phyloP scores from a whole-genome alignment of 2,329 filamentous ascomycete genomes.

The Fusarium metavorans region DNA sequence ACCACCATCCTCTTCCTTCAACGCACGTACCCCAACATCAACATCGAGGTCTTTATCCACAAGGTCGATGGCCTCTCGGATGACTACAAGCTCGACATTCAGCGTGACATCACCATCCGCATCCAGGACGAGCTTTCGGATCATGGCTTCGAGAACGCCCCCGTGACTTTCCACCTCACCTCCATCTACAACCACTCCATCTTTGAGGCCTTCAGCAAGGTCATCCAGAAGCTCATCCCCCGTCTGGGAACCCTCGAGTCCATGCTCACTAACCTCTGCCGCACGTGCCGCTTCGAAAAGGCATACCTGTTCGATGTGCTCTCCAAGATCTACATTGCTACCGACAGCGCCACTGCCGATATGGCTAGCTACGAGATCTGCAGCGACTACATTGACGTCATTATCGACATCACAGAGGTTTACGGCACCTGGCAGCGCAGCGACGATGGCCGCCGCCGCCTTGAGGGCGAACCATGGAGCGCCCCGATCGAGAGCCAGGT shows the following conservation, averaged over 20 bases:
- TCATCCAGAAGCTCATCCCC: conserved; percentile 97
- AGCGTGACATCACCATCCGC: conserved; percentile 94
- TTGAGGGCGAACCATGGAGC: conserved; percentile 72
- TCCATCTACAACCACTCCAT: conserved; percentile 99
- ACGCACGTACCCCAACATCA: conserved; percentile 90
- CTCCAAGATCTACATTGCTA: conserved; percentile 98
- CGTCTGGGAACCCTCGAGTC: conserved; percentile 93
- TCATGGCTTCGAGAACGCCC: conserved; percentile 91
- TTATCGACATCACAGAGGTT: conserved; percentile 95
- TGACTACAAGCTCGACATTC: conserved; percentile 95
- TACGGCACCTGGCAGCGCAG: conserved; percentile 81
- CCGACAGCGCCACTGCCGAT: conserved; percentile 91
- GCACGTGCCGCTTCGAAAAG: conserved; percentile 95
- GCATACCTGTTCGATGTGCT: conserved; percentile 98
- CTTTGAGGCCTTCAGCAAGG: conserved; percentile 98
- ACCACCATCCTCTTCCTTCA: conserved; percentile 90
- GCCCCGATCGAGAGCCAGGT: conserved; percentile 74
- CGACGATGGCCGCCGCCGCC: conserved; percentile 63
- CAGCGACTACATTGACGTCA: conserved; percentile 98
- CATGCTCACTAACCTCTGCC: conserved; percentile 92
- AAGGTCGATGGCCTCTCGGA: conserved; percentile 98
- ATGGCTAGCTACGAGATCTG: conserved; percentile 98
- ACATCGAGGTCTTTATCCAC: conserved; percentile 98
- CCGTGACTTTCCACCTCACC: conserved; percentile 94
- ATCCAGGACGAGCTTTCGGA: conserved; percentile 97